Base-by-base conservation (phyloP, 345 rosid species). In the Sonneratia caseolaris region DNA sequence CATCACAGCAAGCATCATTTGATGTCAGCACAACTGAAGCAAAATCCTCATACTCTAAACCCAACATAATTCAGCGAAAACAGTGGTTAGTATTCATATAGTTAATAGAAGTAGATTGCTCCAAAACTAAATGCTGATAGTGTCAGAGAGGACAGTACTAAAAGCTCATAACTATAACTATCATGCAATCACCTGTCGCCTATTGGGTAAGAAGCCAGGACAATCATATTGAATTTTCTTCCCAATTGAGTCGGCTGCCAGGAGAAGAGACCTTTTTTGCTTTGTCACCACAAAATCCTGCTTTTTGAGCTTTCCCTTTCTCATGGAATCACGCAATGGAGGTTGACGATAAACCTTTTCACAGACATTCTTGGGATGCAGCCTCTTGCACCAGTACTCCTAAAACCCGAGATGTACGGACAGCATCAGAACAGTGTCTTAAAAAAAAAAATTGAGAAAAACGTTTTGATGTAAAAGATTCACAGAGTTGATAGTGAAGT, bases 311-410 rank as follows among this genome's bases (percentile, higher is more conserved):
- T 86, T 94, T 69, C 93, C 88, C 82, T 84, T 91, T 78, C 86
- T 91, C 71, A 88, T 79, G 73, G 97, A 91, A 71, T 91, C 97
- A 37, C 90, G 91, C 75, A 94, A 66, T 37, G 93, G 86, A 83
- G 97, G 95, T 79, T 94, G 98, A 78, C 98, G 84, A 79, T 82
- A 94, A 73, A 94, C 98, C 84, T 91, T 91, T 78, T 91, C 99
- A 51, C 99, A 91, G 9, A 94, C 99, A 75, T 86, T 78, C 82
- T 94, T 91, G 19, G 99, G 99, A 73, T 94, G 99, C 84, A 82
- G 76, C 81, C 96, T 86, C 84, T 91, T 94, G 88, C 99, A 94
- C 99, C 99, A 94, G 78, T 87, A 91, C 80, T 91, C 97, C 99
- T 94, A 86, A 68, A 82, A 70, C 49, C 48, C 65, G 37, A 1